These are phyloP conservation scores for Lyophyllum semitale DNA, from an alignment of 768 basidiomycete species.

Conservation along the genomic window DNA sequence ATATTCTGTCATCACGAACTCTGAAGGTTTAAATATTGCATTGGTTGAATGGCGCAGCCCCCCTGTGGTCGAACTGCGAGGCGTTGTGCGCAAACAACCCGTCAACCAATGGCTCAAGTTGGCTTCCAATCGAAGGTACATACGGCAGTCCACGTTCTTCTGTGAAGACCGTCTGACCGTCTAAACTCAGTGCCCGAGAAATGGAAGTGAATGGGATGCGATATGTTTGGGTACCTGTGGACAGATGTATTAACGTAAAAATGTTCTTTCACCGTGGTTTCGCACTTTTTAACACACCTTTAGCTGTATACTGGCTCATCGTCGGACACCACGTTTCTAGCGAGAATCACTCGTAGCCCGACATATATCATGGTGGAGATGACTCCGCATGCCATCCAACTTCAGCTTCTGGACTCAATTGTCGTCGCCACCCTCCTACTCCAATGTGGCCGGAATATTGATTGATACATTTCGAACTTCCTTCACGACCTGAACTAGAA, in stretches of 20 bases:
- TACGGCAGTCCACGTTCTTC: neutral
- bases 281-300: neutral
- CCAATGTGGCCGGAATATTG: slow-evolving; percentile 5
- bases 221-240: slow-evolving; percentile 57
- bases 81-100: slow-evolving; percentile 46
- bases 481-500: neutral
- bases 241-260: slow-evolving; percentile 52
- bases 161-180: neutral
- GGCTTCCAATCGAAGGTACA: slow-evolving; percentile 42
- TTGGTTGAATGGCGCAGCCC: slow-evolving; percentile 58
- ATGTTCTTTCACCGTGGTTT: slow-evolving; percentile 1
- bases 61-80: slow-evolving; percentile 53
- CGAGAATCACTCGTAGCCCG: slow-evolving; percentile 43
- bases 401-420: neutral
- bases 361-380: slow-evolving; percentile 53
- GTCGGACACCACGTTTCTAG: slow-evolving; percentile 37
- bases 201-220: slow-evolving; percentile 51
- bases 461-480: neutral
- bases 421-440: slow-evolving; percentile 1
- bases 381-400: slow-evolving; percentile 39
- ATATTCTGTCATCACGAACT: slow-evolving; percentile 54
- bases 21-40: slow-evolving; percentile 46
- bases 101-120: slow-evolving; percentile 54
- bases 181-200: slow-evolving; percentile 36
- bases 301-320: slow-evolving; percentile 46